Evolutionary conservation across 2,329 filamentous ascomycete genomes (phyloP).

Genomic region (Colletotrichum sp.): DNA sequence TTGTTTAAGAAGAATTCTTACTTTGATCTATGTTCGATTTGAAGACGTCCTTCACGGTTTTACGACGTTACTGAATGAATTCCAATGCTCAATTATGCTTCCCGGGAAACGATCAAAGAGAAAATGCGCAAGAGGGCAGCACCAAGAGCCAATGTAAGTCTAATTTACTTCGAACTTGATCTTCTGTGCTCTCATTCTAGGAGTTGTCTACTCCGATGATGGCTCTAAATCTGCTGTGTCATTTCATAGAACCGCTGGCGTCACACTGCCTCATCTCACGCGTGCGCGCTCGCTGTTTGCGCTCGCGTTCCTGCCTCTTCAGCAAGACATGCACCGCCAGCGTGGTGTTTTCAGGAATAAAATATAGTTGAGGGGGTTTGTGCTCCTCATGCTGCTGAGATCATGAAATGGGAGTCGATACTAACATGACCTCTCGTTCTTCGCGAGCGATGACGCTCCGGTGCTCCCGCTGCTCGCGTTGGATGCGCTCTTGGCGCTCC

Average conservation of each 20-base stretch:
- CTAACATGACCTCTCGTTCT: background rate
- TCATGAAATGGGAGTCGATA: rapidly evolving
- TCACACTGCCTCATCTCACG: background rate
- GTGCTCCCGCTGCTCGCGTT: background rate
- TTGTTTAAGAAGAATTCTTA: background rate
- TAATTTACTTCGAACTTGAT: background rate
- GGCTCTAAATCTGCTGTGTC: background rate
- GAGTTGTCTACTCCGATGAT: background rate
- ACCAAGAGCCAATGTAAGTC: background rate
- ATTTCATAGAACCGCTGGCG: background rate
- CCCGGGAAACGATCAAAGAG: background rate
- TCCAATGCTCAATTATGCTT: background rate
- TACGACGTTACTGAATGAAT: background rate
- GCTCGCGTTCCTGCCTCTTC: background rate
- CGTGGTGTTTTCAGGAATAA: background rate
- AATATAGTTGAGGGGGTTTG: background rate
- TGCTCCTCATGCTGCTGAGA: background rate
- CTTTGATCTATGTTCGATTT: no score
- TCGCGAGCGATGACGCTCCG: background rate
- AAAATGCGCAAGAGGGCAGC: background rate
- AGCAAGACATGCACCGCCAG: background rate
- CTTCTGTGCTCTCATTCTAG: background rate
- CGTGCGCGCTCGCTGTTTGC: background rate
- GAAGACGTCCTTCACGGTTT: background rate
- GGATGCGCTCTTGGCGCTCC: background rate